Conservation (phyloP, 2,329 filamentous ascomycete species). For the Phialophora macrospora region DNA sequence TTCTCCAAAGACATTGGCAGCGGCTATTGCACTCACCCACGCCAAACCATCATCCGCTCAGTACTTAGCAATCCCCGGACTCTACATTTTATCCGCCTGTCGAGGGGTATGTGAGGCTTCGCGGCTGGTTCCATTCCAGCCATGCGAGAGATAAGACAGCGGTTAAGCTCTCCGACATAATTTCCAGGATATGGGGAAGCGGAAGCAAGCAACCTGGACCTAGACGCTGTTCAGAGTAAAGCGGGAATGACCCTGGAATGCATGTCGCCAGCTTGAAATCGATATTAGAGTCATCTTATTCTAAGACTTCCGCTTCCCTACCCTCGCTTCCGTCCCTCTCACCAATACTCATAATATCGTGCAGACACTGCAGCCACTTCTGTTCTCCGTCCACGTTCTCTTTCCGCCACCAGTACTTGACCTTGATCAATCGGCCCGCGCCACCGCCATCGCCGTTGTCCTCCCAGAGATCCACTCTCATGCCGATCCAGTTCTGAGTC, state of each 20-base stretch:
- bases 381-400: neutral
- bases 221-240: neutral
- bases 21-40: slow-evolving; percentile 18
- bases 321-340: slow-evolving; percentile 2
- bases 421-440: slow-evolving; percentile 2
- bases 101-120: neutral
- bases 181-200: neutral
- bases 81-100: neutral
- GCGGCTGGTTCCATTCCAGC: neutral
- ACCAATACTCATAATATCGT: slow-evolving; percentile 4
- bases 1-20: neutral
- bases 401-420: slow-evolving; percentile 2
- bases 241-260: neutral
- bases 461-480: slow-evolving; percentile 7
- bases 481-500: neutral
- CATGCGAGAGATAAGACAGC: neutral
- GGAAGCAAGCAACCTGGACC: neutral
- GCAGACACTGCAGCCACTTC: slow-evolving; percentile 4
- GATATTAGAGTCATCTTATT: neutral
- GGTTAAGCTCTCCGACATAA: neutral
- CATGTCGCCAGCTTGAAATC: neutral
- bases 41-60: slow-evolving; percentile 7
- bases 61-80: neutral
- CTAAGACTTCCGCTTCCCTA: neutral
- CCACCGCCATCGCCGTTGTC: neutral